These are phyloP conservation scores for Suhomyces vadensis DNA, from an alignment of 805 yeast species.

Conservation along the genomic window DNA sequence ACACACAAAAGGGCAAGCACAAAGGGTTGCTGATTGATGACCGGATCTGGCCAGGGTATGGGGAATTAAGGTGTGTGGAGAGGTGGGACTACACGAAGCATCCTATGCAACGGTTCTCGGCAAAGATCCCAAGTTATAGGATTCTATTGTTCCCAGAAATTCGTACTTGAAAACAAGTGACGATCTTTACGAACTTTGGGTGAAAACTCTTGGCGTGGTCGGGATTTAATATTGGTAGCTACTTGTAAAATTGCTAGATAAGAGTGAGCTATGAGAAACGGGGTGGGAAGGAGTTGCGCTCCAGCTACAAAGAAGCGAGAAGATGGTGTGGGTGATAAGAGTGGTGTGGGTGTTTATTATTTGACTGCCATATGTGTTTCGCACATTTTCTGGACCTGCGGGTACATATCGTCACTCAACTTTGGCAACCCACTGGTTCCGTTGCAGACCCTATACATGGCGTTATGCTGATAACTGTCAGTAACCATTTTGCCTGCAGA, in stretches of 20 bases:
- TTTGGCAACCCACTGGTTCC: constrained; percentile 49
- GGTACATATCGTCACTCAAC: constrained; percentile 52
- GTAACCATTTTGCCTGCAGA: constrained; percentile 53
- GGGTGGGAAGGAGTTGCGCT: too few relatives aligned
- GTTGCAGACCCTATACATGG: constrained; percentile 54
- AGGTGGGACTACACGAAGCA: not conserved
- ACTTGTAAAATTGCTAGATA: too few relatives aligned
- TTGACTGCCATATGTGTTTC: not conserved
- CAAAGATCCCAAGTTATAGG: not conserved
- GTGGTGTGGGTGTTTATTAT: not conserved
- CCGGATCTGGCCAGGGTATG: too few relatives aligned
- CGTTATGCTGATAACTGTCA: constrained; percentile 57
- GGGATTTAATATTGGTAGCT: too few relatives aligned
- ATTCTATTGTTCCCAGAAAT: not conserved
- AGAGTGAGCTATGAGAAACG: too few relatives aligned
- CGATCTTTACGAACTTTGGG: not conserved
- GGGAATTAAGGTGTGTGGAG: too few relatives aligned
- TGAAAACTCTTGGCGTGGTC: too few relatives aligned
- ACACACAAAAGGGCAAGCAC: too few relatives aligned
- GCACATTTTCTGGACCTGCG: constrained; percentile 28
- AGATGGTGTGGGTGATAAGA: too few relatives aligned
- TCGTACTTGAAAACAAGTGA: not conserved
- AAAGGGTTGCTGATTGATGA: not conserved
- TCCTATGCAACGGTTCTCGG: not conserved
- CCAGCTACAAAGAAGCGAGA: too few relatives aligned